These are phyloP conservation scores for Penicillium sp. DNA, from an alignment of 2,329 filamentous ascomycete species.

Conservation along the genomic window DNA sequence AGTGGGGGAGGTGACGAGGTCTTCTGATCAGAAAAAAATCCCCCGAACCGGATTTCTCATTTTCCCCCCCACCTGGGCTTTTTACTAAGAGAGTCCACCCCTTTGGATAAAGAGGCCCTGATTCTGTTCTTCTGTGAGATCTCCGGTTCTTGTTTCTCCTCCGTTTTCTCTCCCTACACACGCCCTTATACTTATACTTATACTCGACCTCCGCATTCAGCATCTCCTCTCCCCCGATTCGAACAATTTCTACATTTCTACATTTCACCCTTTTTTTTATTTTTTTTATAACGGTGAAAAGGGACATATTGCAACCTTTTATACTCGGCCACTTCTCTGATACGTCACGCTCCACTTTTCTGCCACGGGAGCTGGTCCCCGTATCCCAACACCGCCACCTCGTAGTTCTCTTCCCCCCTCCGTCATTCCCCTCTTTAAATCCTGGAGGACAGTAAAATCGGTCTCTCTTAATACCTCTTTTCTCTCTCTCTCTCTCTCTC, in stretches of 20 bases:
- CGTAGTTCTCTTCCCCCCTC: constrained; percentile 12
- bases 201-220: neutral
- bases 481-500: too few relatives aligned
- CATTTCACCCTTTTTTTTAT: neutral
- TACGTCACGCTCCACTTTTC: constrained; percentile 17
- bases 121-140: constrained; percentile 1
- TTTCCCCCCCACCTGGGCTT: constrained; percentile 8
- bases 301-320: neutral
- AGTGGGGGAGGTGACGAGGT: constrained; percentile 29
- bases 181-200: neutral
- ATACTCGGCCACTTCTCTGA: constrained; percentile 6
- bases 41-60: constrained; percentile 26
- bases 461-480: neutral
- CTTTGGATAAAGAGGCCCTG: constrained; percentile 26
- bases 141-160: constrained; percentile 9
- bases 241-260: neutral
- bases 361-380: constrained; percentile 14
- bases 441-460: constrained; percentile 7
- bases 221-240: neutral
- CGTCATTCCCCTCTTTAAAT: constrained; percentile 10
- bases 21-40: constrained; percentile 37
- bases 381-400: constrained; percentile 14
- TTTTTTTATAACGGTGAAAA: neutral
- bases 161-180: neutral
- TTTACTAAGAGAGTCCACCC: constrained; percentile 16